These are phyloP conservation scores for Vitis hybrid DNA, from an alignment of 177 flowering plant genomes.

Conservation along the genomic window DNA sequence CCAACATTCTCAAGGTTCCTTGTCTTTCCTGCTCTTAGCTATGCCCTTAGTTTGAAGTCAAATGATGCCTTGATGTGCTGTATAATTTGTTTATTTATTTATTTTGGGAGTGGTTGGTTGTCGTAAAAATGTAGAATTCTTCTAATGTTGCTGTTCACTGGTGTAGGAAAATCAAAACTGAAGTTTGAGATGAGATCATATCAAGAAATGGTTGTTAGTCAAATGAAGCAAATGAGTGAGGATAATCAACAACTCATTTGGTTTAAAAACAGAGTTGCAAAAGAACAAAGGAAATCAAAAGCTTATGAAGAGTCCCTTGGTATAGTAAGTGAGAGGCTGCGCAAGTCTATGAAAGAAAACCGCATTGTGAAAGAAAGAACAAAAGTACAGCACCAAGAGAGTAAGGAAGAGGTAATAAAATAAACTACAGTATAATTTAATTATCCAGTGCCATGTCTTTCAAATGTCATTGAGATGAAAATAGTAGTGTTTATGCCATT, in stretches of 20 bases:
- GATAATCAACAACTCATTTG: slow-evolving; percentile 71
- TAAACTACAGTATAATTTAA: no score
- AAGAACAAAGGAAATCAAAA: slow-evolving; percentile 43
- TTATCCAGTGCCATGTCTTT: no score
- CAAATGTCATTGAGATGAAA: no score
- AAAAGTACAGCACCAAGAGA: slow-evolving; percentile 64
- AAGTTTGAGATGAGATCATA: slow-evolving; percentile 80
- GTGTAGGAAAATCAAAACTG: slow-evolving; percentile 60
- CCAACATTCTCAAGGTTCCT: slow-evolving; percentile 63
- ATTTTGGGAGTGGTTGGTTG: no score
- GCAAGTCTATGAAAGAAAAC: slow-evolving; percentile 54
- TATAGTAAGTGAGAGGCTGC: slow-evolving; percentile 50
- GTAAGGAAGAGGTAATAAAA: slow-evolving; percentile 70
- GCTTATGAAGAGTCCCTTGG: slow-evolving; percentile 55
- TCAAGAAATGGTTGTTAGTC: slow-evolving; percentile 69
- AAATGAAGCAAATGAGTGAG: slow-evolving; percentile 74
- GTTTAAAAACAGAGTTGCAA: slow-evolving; percentile 49
- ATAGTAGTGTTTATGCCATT: no score
- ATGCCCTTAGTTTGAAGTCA: background rate
- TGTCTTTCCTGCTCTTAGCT: slow-evolving; percentile 11
- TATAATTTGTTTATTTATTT: background rate
- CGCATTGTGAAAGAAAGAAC: slow-evolving; percentile 63
- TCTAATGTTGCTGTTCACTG: no score
- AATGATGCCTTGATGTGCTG: no score
- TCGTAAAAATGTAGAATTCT: no score